These are phyloP conservation scores for Gymnopus androsaceus DNA, from an alignment of 1,284 basidiomycete species.

Conservation along the genomic window DNA sequence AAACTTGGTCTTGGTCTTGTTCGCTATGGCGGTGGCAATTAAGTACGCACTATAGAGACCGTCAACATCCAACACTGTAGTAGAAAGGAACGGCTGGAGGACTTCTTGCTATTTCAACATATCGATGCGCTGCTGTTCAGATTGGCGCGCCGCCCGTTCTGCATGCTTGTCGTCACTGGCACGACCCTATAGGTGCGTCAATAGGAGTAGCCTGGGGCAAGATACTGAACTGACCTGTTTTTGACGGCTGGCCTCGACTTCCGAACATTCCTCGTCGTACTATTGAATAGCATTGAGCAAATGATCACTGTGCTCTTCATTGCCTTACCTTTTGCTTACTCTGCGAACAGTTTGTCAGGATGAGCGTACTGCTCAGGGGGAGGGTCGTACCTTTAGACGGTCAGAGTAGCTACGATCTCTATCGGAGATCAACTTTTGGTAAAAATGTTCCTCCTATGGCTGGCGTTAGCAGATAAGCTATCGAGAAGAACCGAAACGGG, in stretches of 20 bases:
- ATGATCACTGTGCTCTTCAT: constrained; percentile 7
- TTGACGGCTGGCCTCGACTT: constrained; percentile 69
- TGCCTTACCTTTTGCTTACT: constrained; percentile 67
- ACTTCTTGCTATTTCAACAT: constrained; percentile 87
- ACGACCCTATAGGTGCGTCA: constrained; percentile 48
- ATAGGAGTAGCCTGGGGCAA: constrained; percentile 12
- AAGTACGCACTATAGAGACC: constrained; percentile 58
- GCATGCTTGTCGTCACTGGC: constrained; percentile 74
- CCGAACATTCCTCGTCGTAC: constrained; percentile 78
- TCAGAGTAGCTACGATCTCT: constrained; percentile 69
- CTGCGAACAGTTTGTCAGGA: constrained; percentile 35
- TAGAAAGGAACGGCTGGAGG: constrained; percentile 12
- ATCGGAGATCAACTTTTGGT: constrained; percentile 69
- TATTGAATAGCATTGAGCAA: constrained; percentile 30
- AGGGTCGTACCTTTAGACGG: constrained; percentile 59
- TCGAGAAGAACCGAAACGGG: constrained; percentile 5
- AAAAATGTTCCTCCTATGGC: constrained; percentile 64
- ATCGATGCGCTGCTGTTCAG: constrained; percentile 71
- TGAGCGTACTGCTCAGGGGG: constrained; percentile 3
- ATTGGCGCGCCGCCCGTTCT: constrained; percentile 69
- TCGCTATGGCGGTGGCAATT: constrained; percentile 67
- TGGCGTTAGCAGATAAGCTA: constrained; percentile 15
- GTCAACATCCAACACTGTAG: background rate
- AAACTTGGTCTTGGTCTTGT: constrained; percentile 68
- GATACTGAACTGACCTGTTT: constrained; percentile 59